Percentiles rank a stretch among this genome's conserved stretches.
Conservation (phyloP, 1,139 yeast species). For the Lodderomyces orthopsilosis region DNA sequence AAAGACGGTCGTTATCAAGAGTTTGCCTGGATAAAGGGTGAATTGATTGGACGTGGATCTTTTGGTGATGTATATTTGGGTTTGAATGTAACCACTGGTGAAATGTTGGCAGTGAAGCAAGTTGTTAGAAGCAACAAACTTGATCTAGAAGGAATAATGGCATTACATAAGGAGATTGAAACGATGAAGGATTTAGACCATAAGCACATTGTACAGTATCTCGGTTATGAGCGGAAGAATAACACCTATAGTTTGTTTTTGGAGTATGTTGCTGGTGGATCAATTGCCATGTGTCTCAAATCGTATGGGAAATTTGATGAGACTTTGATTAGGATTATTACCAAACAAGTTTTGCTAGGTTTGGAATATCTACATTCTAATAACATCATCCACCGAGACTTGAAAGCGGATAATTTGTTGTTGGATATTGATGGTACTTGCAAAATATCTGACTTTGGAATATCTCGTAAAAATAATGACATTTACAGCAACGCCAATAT, state of each 20-base stretch:
- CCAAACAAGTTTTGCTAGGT: conserved; percentile 80
- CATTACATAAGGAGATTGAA: conserved; percentile 86
- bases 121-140: conserved; percentile 41
- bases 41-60: conserved; percentile 92
- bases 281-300: conserved; percentile 83
- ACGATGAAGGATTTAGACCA: conserved; percentile 95
- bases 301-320: conserved; percentile 87
- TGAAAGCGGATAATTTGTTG: conserved; percentile 90
- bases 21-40: conserved; percentile 98
- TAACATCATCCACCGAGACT: conserved; percentile 90
- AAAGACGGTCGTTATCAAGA: conserved; percentile 68
- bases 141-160: conserved; percentile 62
- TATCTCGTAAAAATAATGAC: conserved; percentile 73
- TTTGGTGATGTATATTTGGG: conserved; percentile 96
- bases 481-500: conserved; percentile 91
- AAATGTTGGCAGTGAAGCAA: conserved; percentile 98
- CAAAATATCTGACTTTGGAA: conserved; percentile 96
- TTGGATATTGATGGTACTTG: conserved; percentile 91
- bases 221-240: conserved; percentile 82
- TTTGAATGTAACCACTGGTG: conserved; percentile 93
- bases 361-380: conserved; percentile 79
- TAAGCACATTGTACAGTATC: conserved; percentile 87
- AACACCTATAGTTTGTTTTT: conserved; percentile 79
- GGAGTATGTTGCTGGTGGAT: conserved; percentile 98
- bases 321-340: conserved; percentile 65